phyloP scores from a whole-genome alignment of 1,284 basidiomycete species.

The Inonotus obliquus region DNA sequence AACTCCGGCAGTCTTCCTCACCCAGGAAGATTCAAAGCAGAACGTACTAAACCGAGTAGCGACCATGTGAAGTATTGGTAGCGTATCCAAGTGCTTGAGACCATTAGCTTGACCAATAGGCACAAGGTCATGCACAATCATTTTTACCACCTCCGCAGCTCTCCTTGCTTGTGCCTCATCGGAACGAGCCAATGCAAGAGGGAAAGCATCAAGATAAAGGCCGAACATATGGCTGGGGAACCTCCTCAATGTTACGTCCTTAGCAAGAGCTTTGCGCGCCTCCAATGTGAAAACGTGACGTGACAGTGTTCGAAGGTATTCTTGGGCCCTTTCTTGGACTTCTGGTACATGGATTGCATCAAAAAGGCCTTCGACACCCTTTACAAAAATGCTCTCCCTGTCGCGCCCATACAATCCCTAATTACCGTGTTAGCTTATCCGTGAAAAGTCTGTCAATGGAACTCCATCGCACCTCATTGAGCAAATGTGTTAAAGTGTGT shows the following conservation, averaged over 20 bases:
- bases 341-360: constrained; percentile 74
- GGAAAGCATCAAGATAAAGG: constrained; percentile 75
- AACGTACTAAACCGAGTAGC: constrained; percentile 77
- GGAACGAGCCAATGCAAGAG: constrained; percentile 65
- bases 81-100: constrained; percentile 48
- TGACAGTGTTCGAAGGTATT: constrained; percentile 64
- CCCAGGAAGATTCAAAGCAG: constrained; percentile 88
- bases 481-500: constrained; percentile 64
- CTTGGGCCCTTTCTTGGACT: constrained; percentile 62
- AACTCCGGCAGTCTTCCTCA: constrained; percentile 83
- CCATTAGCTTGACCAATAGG: constrained; percentile 44
- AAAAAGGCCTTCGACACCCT: constrained; percentile 73
- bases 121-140: constrained; percentile 68
- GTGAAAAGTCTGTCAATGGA: not conserved
- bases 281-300: constrained; percentile 66
- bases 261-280: constrained; percentile 50
- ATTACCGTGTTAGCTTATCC: not conserved
- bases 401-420: constrained; percentile 74
- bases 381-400: constrained; percentile 68
- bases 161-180: constrained; percentile 54
- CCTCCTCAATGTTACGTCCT: constrained; percentile 49
- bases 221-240: constrained; percentile 59
- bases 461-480: constrained; percentile 63
- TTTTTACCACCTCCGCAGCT: constrained; percentile 54
- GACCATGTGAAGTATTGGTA: constrained; percentile 70